These are phyloP conservation scores for Postia placenta DNA, from an alignment of 768 basidiomycete species.

Conservation along the genomic window DNA sequence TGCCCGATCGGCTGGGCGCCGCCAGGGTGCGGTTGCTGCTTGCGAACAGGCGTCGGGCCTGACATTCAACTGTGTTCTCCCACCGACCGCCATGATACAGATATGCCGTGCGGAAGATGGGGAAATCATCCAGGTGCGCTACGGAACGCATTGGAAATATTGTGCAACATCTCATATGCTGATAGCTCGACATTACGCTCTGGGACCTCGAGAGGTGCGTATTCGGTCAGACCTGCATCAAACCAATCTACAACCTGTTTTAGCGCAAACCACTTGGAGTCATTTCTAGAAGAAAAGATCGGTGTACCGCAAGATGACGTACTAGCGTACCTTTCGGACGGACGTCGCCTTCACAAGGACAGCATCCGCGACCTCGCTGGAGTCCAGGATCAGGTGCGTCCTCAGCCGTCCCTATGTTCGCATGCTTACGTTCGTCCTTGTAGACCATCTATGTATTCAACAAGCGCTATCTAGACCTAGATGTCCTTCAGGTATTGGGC, in stretches of 20 bases:
- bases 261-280: slow-evolving; percentile 64
- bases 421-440: slow-evolving; percentile 3
- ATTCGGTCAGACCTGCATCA: slow-evolving; percentile 9
- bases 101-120: slow-evolving; percentile 39
- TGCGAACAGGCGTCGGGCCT: too few relatives aligned
- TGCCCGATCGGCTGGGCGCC: too few relatives aligned
- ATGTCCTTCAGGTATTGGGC: slow-evolving; percentile 58
- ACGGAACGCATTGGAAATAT: background rate
- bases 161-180: background rate
- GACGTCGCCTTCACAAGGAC: slow-evolving; percentile 59
- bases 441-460: slow-evolving; percentile 82
- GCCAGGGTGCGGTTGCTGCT: too few relatives aligned
- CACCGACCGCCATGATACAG: slow-evolving; percentile 25
- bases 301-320: slow-evolving; percentile 65
- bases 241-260: background rate
- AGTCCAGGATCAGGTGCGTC: slow-evolving; percentile 64
- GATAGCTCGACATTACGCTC: slow-evolving; percentile 52
- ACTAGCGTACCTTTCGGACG: slow-evolving; percentile 77
- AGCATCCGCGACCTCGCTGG: slow-evolving; percentile 76
- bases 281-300: slow-evolving; percentile 65
- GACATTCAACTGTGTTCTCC: background rate
- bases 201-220: slow-evolving; percentile 73
- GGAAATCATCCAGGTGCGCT: slow-evolving; percentile 27
- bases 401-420: background rate
- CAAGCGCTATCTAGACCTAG: slow-evolving; percentile 69